Conservation (phyloP, 805 yeast species). For the Wickerhamiella sergipiensis region DNA sequence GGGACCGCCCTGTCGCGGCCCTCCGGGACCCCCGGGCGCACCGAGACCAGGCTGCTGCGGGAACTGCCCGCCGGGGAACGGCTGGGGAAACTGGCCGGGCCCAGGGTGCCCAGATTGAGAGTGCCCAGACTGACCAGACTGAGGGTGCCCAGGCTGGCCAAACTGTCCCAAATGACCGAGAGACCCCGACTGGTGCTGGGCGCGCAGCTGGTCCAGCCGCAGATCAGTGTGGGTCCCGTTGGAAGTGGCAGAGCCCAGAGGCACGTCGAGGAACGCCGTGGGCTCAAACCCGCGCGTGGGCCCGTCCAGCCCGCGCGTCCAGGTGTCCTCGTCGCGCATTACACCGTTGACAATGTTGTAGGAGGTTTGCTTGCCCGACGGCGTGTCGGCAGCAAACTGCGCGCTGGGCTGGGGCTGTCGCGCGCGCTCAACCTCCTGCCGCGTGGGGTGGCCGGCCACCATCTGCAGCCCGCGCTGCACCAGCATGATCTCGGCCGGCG, state of each 20-base stretch:
- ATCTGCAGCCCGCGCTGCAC: neutral
- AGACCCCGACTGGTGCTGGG: neutral
- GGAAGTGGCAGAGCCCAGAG: too few species aligned
- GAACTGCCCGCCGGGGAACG: too few species aligned
- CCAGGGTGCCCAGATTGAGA: too few species aligned
- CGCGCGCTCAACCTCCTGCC: neutral
- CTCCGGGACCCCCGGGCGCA: too few species aligned
- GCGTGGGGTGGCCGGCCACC: neutral
- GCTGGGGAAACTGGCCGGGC: neutral
- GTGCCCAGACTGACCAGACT: too few species aligned
- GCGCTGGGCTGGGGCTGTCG: neutral
- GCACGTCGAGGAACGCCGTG: neutral
- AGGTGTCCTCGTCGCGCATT: neutral
- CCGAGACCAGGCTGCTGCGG: neutral
- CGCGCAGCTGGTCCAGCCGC: neutral
- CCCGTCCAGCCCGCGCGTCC: neutral
- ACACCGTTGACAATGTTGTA: neutral
- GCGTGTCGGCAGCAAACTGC: neutral
- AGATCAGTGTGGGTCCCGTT: too few species aligned
- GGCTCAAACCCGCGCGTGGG: neutral
- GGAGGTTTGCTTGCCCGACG: neutral
- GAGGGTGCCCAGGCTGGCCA: too few species aligned
- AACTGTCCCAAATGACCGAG: too few species aligned
- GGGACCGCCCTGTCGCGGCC: too few species aligned
- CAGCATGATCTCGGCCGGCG: conserved; percentile 3